Base-by-base conservation (phyloP, 371 early-diverging fungal species). In the Mucor ambiguus region DNA sequence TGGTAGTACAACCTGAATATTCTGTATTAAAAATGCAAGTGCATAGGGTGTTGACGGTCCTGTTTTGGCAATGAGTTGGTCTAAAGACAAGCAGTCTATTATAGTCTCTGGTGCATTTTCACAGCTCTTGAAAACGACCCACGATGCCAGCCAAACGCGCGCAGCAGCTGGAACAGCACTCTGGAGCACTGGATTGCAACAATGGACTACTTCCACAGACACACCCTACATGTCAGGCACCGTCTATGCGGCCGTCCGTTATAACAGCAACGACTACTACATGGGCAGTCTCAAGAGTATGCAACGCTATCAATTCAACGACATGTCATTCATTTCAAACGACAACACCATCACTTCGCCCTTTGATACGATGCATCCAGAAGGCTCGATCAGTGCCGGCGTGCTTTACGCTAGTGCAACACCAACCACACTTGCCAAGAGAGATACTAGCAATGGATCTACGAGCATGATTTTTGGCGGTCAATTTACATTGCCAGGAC, bases 381-480 rank as follows among this genome's bases (percentile, higher is more conserved):
- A 66, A 24, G 64, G 54, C 1, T 28, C 38, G 0, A 68, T 82
- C 57, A 73, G 67, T 35, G 66, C 78, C 2, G 82, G 81, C 2
- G 75, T 70, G 1, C 66, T 76, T 43, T 78, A 52, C 29, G 28
- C 0, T 4, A 24, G 29, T 41, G 38, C 20, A 2, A 38, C 58
- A 22, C 20, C 60, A 10, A 37, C 58, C 8, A 3, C 61, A 46
- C 52, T 52, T 4, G 16, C 52, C 6, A 52, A 52, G 16, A 26
- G 52, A 52, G 52, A 52, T 26, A 57, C 63, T 20, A 30, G 29
- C 33, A 55, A 20, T 4, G 37, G 16, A 1, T 37, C 37, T 1
- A 61, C 71, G 1, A 64, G 71, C 2, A 70, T 71, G 4, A 78
- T 84, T 29, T 54, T 86, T 20, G 84, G 79, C 26, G 86, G 86